Evolutionary conservation across 2,329 filamentous ascomycete species (phyloP), one percentile per base, ranked within the genome.

Genomic region (Pyrenochaeta sp.): DNA sequence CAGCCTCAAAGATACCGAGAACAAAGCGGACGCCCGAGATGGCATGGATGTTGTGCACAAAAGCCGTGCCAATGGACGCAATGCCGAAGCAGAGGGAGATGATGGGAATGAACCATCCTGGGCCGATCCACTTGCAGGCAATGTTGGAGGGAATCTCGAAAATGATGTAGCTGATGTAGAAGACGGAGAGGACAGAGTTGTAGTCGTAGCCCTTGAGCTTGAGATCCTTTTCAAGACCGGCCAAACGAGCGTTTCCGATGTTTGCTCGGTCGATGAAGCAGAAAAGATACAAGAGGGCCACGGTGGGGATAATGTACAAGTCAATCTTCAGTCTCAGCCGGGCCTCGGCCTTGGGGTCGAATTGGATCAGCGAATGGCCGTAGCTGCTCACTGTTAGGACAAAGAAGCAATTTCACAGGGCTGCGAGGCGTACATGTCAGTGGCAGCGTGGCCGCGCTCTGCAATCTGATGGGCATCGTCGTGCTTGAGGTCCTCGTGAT

Each of bases 211-310:
- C 82, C 11, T 69, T 73, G 49, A 91, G 74, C 0, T 77, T 68
- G 1, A 91, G 80, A 46, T 90, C 88, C 30, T 77, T 79, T 49
- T 88, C 85, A 17, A 91, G 77, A 0, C 87, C 87, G 3, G 87
- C 87, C 15, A 90, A 77, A 57, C 82, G 83, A 1, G 87, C 88
- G 69, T 90, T 91, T n/a, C 87, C 88, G 32, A 91, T 88, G 56
- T 90, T 91, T 20, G 88, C 86, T n/a, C 88, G 82, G 63, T 90
- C 88, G 58, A 90, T 90, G 73, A 90, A 90, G 75, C 87, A 90
- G 65, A 90, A 90, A 0, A 90, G 80, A 63, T 90, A 91, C 3
- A 91, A 76, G 0, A 90, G 51, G 0, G 87, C 77, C 0, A 90
- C 87, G 0, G 85, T 89, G 0, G 89, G 88, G 0, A 90, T 78